Conservation (phyloP, 495 filamentous ascomycete species). For the Alectoria sarmentosa region DNA sequence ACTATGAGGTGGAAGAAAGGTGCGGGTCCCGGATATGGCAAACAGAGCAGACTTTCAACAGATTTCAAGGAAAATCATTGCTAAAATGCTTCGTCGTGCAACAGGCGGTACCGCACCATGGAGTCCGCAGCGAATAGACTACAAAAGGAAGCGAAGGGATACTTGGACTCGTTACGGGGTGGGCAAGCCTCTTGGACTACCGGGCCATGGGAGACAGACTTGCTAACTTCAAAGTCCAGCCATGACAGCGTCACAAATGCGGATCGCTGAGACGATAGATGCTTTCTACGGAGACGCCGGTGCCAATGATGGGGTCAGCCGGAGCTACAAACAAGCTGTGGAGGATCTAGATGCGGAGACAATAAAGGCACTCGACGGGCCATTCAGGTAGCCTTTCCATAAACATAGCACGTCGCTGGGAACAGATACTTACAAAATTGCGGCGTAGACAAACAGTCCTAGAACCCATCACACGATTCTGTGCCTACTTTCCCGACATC, state of each 20-base stretch:
- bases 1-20: conserved; percentile 97
- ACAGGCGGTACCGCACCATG: conserved; percentile 89
- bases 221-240: conserved; percentile 42
- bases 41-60: conserved; percentile 5
- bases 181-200: conserved; percentile 8
- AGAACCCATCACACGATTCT: conserved; percentile 91
- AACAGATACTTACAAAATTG: not conserved
- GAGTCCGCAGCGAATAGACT: conserved; percentile 84
- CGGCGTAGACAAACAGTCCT: conserved; percentile 77
- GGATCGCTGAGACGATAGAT: conserved; percentile 98
- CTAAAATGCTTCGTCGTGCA: conserved; percentile 18
- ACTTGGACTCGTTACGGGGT: conserved; percentile 91
- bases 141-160: conserved; percentile 96
- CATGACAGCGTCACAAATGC: conserved; percentile 99
- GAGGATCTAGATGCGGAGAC: conserved; percentile 97
- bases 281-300: conserved; percentile 98
- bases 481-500: conserved; percentile 97
- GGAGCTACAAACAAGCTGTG: conserved; percentile 96
- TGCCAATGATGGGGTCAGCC: conserved; percentile 84
- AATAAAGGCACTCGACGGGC: conserved; percentile 96
- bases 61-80: not conserved
- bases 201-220: not conserved
- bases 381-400: conserved; percentile 58
- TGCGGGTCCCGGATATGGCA: conserved; percentile 30
- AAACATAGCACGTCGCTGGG: not conserved